phyloP scores from a whole-genome alignment of 495 filamentous ascomycete genomes.

The Lentithecium fluviatile region DNA sequence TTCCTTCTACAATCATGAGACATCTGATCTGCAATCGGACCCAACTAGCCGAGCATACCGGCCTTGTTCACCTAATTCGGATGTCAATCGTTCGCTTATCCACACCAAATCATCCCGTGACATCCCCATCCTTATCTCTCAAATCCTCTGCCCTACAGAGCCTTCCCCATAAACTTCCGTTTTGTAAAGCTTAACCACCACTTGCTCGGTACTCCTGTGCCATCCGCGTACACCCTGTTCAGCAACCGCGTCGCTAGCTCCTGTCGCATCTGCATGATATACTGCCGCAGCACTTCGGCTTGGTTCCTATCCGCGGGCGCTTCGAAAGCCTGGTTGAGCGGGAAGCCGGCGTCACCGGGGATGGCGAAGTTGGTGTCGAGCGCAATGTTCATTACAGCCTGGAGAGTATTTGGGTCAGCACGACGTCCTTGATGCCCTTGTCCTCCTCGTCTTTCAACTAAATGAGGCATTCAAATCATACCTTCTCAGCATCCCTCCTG shows the following conservation, averaged over 20 bases:
- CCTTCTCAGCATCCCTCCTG: constrained; percentile 49
- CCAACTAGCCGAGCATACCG: neutral
- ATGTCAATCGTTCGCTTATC: no score
- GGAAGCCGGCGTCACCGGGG: constrained; percentile 91
- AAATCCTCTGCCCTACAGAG: constrained; percentile 34
- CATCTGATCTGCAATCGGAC: neutral
- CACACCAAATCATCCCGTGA: no score
- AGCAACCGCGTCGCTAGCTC: constrained; percentile 81
- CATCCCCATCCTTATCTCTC: no score
- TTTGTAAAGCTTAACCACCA: constrained; percentile 99
- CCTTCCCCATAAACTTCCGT: constrained; percentile 98
- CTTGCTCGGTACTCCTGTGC: constrained; percentile 74
- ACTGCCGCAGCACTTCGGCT: constrained; percentile 81
- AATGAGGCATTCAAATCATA: constrained; percentile 16
- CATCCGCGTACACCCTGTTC: constrained; percentile 82
- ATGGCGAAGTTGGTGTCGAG: constrained; percentile 87
- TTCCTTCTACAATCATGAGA: neutral
- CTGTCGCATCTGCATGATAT: constrained; percentile 88
- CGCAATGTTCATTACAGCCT: constrained; percentile 68
- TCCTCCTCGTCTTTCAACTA: no score
- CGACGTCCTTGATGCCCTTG: no score
- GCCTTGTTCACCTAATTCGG: neutral
- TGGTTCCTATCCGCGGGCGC: constrained; percentile 82
- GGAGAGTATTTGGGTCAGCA: no score
- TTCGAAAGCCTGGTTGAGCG: constrained; percentile 82